Percentiles rank a stretch among this genome's conserved stretches.
These are phyloP conservation scores for Neofusicoccum cordaticola DNA, from an alignment of 2,329 filamentous ascomycete genomes.

Conservation along the genomic window DNA sequence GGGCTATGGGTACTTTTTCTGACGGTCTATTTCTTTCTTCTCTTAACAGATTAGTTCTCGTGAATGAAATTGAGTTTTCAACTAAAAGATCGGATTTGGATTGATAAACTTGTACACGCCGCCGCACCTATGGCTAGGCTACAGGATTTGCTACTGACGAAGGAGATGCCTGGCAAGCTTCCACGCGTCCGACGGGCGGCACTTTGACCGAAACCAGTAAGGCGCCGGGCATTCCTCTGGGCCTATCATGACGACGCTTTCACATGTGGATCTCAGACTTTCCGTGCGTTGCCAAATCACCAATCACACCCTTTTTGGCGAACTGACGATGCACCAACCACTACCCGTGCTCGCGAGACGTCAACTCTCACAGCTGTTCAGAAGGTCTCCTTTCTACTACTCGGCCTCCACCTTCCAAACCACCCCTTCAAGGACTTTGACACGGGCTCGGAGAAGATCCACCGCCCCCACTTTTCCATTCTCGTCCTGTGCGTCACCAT, in stretches of 20 bases:
- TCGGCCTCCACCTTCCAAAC: too few species aligned
- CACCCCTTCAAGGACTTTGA: too few species aligned
- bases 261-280: background rate
- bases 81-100: background rate
- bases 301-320: background rate
- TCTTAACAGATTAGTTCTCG: background rate
- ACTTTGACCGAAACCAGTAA: background rate
- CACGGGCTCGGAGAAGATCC: too few species aligned
- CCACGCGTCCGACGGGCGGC: background rate
- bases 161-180: background rate
- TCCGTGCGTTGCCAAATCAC: background rate
- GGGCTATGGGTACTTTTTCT: slow-evolving; percentile 1
- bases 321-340: background rate
- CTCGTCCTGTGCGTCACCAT: background rate
- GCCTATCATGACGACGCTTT: background rate
- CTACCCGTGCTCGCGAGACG: background rate
- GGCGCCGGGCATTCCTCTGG: background rate
- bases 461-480: background rate
- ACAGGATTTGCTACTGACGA: too few species aligned
- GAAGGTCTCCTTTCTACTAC: too few species aligned
- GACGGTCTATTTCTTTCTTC: background rate
- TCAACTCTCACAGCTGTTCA: background rate
- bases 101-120: too few species aligned
- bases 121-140: too few species aligned
- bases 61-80: slow-evolving; percentile 5